phyloP scores from a whole-genome alignment of 1,284 basidiomycete genomes.

The Cryptococcus sp. region DNA sequence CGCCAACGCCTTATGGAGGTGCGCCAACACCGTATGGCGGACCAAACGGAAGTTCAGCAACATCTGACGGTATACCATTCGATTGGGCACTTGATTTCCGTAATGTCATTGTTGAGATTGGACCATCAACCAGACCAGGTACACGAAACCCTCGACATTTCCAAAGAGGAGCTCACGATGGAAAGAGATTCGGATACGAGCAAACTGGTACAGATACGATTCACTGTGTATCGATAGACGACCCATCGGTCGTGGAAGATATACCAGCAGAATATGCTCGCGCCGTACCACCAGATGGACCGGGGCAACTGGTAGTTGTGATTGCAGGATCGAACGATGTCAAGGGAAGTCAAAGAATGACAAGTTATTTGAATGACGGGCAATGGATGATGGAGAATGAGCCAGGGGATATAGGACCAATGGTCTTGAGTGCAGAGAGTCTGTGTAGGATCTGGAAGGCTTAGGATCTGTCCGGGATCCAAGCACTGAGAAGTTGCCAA shows the following conservation, averaged over 20 bases:
- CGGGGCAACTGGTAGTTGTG: conserved; percentile 35
- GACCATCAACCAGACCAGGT: conserved; percentile 22
- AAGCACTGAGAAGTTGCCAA: too few relatives aligned
- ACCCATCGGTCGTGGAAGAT: conserved; percentile 19
- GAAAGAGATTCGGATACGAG: conserved; percentile 33
- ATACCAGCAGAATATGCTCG: conserved; percentile 38
- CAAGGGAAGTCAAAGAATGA: conserved; percentile 36
- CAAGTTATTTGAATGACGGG: conserved; percentile 20
- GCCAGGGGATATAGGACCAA: conserved; percentile 21
- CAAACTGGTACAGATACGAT: conserved; percentile 16
- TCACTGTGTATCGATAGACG: conserved; percentile 23
- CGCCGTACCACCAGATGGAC: conserved; percentile 29
- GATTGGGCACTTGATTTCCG: conserved; percentile 46
- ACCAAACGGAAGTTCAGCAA: background rate
- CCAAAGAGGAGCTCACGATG: conserved; percentile 36
- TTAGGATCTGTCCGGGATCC: background rate
- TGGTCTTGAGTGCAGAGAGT: conserved; percentile 29
- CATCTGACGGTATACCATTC: conserved; percentile 20
- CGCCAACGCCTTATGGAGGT: conserved; percentile 45
- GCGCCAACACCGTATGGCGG: conserved; percentile 19
- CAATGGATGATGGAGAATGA: conserved; percentile 44
- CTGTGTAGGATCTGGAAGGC: conserved; percentile 41
- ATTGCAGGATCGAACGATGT: conserved; percentile 21
- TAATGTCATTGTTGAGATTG: conserved; percentile 40
- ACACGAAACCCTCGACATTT: conserved; percentile 40